phyloP scores from a whole-genome alignment of 2,329 filamentous ascomycete species.

The Thielaviopsis cerberus region DNA sequence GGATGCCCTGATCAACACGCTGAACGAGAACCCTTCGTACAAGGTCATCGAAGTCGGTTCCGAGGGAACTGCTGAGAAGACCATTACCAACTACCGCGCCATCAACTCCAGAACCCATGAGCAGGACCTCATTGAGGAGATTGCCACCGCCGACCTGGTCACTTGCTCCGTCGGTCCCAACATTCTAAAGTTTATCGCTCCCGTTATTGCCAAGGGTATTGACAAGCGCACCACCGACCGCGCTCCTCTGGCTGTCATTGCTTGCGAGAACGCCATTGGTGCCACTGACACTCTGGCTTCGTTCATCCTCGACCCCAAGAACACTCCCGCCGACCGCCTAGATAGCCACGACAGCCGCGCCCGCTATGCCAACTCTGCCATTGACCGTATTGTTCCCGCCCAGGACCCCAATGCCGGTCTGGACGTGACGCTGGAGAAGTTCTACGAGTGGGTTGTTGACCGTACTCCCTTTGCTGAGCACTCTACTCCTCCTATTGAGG shows the following conservation, averaged over 20 bases:
- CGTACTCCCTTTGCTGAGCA: slow-evolving; percentile 60
- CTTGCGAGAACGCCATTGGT: slow-evolving; percentile 93
- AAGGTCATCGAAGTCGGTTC: slow-evolving; percentile 81
- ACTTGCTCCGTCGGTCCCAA: slow-evolving; percentile 95
- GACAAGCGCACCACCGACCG: slow-evolving; percentile 45
- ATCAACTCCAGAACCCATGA: slow-evolving; percentile 86
- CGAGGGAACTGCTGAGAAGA: slow-evolving; percentile 62
- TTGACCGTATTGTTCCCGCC: slow-evolving; percentile 91
- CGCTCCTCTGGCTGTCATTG: slow-evolving; percentile 73
- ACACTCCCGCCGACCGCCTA: slow-evolving; percentile 51
- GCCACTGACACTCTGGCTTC: slow-evolving; percentile 75
- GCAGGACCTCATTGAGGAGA: slow-evolving; percentile 64
- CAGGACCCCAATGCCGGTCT: slow-evolving; percentile 66
- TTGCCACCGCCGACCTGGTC: slow-evolving; percentile 71
- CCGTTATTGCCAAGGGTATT: slow-evolving; percentile 87
- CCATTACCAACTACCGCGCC: slow-evolving; percentile 86
- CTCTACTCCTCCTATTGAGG: slow-evolving; percentile 56
- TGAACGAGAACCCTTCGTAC: slow-evolving; percentile 63
- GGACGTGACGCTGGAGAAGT: slow-evolving; percentile 91
- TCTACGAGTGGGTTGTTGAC: slow-evolving; percentile 98
- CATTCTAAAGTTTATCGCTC: slow-evolving; percentile 89
- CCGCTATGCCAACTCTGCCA: slow-evolving; percentile 89
- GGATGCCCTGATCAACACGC: slow-evolving; percentile 58
- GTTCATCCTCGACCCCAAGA: slow-evolving; percentile 56
- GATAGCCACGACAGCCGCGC: slow-evolving; percentile 54